These are phyloP conservation scores for Clavispora asparagi DNA, from an alignment of 805 yeast species.

Conservation along the genomic window DNA sequence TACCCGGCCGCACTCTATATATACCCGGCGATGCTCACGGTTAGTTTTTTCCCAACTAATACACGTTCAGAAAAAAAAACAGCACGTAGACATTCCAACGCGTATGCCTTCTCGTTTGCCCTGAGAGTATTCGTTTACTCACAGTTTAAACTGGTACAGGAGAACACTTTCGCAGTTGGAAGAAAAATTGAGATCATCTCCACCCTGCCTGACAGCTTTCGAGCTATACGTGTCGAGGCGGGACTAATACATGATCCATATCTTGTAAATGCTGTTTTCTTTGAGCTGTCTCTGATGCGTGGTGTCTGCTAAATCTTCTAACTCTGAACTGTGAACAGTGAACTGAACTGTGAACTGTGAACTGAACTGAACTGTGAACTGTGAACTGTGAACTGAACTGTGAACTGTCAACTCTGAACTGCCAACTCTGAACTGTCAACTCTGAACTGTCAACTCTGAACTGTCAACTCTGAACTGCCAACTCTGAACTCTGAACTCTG, in stretches of 20 bases:
- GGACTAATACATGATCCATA: conserved; percentile 19
- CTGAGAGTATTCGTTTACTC: conserved; percentile 45
- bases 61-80: background rate
- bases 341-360: no score
- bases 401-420: background rate
- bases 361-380: no score
- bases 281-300: no score
- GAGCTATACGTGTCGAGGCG: conserved; percentile 12
- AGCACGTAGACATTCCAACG: conserved; percentile 23
- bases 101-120: conserved; percentile 46
- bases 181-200: conserved; percentile 38
- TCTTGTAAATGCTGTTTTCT: background rate
- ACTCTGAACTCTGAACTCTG: no score
- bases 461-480: no score
- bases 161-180: conserved; percentile 44
- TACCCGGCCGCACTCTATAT: background rate
- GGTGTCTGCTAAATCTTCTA: no score
- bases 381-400: no score
- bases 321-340: no score
- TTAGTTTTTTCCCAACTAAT: background rate
- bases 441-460: background rate
- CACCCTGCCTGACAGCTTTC: conserved; percentile 34
- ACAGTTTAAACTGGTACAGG: conserved; percentile 44
- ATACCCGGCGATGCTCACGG: background rate
- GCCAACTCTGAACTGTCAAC: no score